Base-by-base conservation (phyloP, 1,284 basidiomycete genomes). In the Boletellus sp. region DNA sequence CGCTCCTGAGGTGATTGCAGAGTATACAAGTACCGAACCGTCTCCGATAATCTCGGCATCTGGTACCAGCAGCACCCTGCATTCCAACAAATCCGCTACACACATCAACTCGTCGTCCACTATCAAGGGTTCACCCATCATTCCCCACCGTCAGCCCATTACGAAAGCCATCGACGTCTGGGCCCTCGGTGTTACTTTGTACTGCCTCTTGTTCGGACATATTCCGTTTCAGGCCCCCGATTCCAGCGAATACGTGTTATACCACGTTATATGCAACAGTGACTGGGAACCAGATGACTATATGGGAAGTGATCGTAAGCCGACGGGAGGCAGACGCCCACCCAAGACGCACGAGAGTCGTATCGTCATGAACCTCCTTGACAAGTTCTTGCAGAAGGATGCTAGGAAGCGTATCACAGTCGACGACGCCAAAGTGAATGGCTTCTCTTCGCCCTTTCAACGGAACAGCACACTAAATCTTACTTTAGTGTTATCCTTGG, bases 81-180 rank as follows among this genome's bases (percentile, higher is more conserved):
- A 64, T 55, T 62, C 64, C 50, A 60, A 63, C 44, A 65, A 56
- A 49, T 62, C 60, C 18, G 51, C 50, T 16, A 59, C 61, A 2
- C 61, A 62, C 22, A 57, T 68, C 53, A 62, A 67, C 49, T 72
- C 74, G 1, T 59, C 59, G 5, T 58, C 60, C 36, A 67, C 70
- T 13, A 61, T 71, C 39, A 68, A 64, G 47, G 60, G 49, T 52
- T 67, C 56, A 10, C 65, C 71, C 24, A 66, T 64, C 19, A 37
- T 57, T 28, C 54, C 52, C 8, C 72, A 70, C 48, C 79, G 86
- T 21, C 85, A 85, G 3, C 79, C 80, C 1, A 90, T 99, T 57
- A 96, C 94, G 35, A 94, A 96, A 67, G 89, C 93, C 5, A 97
- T 99, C 66, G 97, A 99, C 64, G 83, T 99, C n/a, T 99, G 96